Percentiles rank a stretch among this genome's conserved stretches.
phyloP scores from a whole-genome alignment of 768 basidiomycete genomes.

The Erythrobasidium yunnanense region DNA sequence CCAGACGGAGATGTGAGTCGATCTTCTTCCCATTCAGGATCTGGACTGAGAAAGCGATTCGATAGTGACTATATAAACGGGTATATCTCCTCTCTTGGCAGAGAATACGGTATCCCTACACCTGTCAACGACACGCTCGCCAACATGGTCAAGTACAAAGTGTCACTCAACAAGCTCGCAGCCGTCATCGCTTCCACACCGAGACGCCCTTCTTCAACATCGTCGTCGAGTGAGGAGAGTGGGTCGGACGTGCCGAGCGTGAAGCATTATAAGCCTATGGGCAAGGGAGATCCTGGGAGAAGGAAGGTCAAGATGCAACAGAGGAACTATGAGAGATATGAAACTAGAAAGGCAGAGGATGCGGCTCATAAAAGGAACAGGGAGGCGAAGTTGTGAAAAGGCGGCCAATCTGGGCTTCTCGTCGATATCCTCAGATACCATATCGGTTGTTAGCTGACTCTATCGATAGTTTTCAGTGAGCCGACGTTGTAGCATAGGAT shows the following conservation, averaged over 20 bases:
- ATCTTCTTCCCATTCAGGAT: not conserved
- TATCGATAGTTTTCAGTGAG: not conserved
- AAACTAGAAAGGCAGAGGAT: no score
- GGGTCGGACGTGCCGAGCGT: not conserved
- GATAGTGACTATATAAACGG: conserved; percentile 9
- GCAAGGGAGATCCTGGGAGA: not conserved
- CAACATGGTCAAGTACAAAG: not conserved
- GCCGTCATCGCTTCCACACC: no score
- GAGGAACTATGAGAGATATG: no score
- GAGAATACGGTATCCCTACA: not conserved
- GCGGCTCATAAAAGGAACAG: no score
- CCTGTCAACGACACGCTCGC: conserved; percentile 16
- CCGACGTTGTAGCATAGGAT: no score
- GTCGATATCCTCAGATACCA: no score
- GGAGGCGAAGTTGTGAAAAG: no score
- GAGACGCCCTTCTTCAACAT: not conserved
- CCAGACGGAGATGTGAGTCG: conserved; percentile 11
- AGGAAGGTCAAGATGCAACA: not conserved
- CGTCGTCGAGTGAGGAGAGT: not conserved
- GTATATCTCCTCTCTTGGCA: not conserved
- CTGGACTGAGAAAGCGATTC: not conserved
- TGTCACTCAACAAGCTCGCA: no score
- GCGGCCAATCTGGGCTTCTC: no score
- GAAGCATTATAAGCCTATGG: not conserved
- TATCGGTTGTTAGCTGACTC: no score